Conservation (phyloP, 345 rosid species). For the Crucihimalaya himalaica region DNA sequence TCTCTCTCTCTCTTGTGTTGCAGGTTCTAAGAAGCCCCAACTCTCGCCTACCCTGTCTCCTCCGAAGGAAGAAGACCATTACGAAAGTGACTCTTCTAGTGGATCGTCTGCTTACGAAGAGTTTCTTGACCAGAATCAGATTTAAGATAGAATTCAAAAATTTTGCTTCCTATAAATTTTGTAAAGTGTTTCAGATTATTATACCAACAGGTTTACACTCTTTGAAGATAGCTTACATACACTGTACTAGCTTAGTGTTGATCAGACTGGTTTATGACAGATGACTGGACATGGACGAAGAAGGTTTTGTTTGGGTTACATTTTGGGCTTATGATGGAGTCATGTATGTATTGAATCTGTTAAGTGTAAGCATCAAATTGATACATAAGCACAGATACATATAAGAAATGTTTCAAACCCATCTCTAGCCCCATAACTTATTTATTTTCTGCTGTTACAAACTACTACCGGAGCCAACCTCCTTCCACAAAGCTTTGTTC, state of each 20-base stretch:
- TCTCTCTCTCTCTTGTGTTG: slow-evolving; percentile 5
- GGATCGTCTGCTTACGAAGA: slow-evolving; percentile 45
- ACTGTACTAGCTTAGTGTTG: neutral
- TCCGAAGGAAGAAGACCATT: slow-evolving; percentile 39
- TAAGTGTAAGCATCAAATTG: neutral
- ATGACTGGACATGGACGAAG: neutral
- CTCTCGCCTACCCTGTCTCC: slow-evolving; percentile 38
- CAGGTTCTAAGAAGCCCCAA: slow-evolving; percentile 36
- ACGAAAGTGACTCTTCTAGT: slow-evolving; percentile 40
- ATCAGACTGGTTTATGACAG: slow-evolving; percentile 5
- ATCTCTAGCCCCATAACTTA: neutral
- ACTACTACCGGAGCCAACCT: neutral
- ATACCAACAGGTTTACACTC: slow-evolving; percentile 16
- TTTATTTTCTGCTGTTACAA: neutral
- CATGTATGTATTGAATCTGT: neutral
- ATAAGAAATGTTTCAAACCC: neutral
- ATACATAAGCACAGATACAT: neutral
- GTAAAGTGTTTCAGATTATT: slow-evolving; percentile 13
- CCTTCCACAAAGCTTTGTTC: neutral
- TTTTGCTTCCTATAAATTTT: slow-evolving; percentile 10
- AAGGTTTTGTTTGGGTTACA: slow-evolving; percentile 12
- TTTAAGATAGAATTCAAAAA: slow-evolving; percentile 15
- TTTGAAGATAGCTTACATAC: slow-evolving; percentile 5
- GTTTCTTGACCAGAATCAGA: slow-evolving; percentile 38
- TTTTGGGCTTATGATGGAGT: neutral